Conservation (phyloP, 2,329 filamentous ascomycete species). For the Neonectria punicea region DNA sequence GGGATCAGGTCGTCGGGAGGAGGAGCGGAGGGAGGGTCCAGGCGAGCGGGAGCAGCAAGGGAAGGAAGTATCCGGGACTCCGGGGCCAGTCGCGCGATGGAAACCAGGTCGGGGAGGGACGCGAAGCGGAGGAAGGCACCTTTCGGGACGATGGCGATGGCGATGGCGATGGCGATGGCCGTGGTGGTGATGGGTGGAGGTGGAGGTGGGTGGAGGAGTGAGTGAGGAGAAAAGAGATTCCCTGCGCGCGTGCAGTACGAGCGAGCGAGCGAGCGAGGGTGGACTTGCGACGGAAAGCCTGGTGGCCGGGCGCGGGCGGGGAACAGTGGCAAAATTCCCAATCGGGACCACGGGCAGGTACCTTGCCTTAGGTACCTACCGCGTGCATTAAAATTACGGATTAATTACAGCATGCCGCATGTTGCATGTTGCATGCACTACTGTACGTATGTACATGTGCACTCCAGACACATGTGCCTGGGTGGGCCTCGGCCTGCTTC, state of each 20-base stretch:
- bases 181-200: slow-evolving; percentile 28
- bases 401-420: not conserved
- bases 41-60: slow-evolving; percentile 19
- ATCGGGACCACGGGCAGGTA: slow-evolving; percentile 35
- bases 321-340: slow-evolving; percentile 42
- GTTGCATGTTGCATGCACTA: not conserved
- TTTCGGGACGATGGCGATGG: slow-evolving; percentile 10
- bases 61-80: slow-evolving; percentile 33
- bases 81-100: slow-evolving; percentile 39
- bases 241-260: slow-evolving; percentile 26
- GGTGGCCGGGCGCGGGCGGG: slow-evolving; percentile 37
- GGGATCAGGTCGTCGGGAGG: slow-evolving; percentile 21
- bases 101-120: slow-evolving; percentile 32
- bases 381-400: not conserved
- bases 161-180: slow-evolving; percentile 19
- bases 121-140: slow-evolving; percentile 28
- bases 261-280: slow-evolving; percentile 22
- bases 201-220: not conserved
- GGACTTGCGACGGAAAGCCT: slow-evolving; percentile 43
- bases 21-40: slow-evolving; percentile 22
- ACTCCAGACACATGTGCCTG: not conserved
- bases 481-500: slow-evolving; percentile 2
- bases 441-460: not conserved
- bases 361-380: not conserved
- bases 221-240: slow-evolving; percentile 36